Conservation (phyloP, 352 stramenopile species). For the Globisporangium viniferum region DNA sequence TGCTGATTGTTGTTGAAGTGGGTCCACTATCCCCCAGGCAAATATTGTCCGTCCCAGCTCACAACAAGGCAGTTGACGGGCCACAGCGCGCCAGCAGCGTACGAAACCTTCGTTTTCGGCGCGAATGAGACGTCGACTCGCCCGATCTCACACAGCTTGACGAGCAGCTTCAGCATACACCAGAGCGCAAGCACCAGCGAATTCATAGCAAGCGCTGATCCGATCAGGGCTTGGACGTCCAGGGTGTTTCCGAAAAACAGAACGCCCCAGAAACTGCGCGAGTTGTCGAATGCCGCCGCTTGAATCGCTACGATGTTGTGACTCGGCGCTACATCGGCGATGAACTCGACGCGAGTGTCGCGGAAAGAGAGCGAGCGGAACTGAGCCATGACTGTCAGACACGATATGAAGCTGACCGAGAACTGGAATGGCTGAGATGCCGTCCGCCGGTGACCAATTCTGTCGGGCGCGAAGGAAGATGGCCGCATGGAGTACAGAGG, state of each 20-base stretch:
- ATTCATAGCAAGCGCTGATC: not conserved
- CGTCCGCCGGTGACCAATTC: slow-evolving; percentile 14
- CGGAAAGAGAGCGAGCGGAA: slow-evolving; percentile 13
- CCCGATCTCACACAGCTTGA: not conserved
- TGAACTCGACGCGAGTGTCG: slow-evolving; percentile 7
- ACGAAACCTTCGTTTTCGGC: slow-evolving; percentile 8
- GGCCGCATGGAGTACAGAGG: slow-evolving; percentile 13
- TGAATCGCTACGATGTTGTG: not conserved
- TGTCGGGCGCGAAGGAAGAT: slow-evolving; percentile 8
- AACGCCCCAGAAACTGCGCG: not conserved
- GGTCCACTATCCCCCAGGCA: not conserved
- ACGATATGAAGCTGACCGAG: slow-evolving; percentile 20
- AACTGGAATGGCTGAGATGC: slow-evolving; percentile 21
- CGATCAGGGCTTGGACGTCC: slow-evolving; percentile 3
- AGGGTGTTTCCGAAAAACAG: slow-evolving; percentile 4
- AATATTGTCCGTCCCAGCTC: slow-evolving; percentile 5
- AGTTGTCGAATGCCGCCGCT: slow-evolving; percentile 3
- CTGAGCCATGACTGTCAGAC: slow-evolving; percentile 13
- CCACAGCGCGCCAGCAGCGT: slow-evolving; percentile 16
- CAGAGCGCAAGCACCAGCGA: not conserved
- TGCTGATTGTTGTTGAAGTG: not conserved
- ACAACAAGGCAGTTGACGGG: slow-evolving; percentile 11
- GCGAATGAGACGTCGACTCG: slow-evolving; percentile 8
- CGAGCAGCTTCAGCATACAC: not conserved
- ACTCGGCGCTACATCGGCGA: slow-evolving; percentile 4